Percentiles rank a stretch among this genome's conserved stretches.
phyloP scores from a whole-genome alignment of 495 filamentous ascomycete genomes.

The Xylona heveae region DNA sequence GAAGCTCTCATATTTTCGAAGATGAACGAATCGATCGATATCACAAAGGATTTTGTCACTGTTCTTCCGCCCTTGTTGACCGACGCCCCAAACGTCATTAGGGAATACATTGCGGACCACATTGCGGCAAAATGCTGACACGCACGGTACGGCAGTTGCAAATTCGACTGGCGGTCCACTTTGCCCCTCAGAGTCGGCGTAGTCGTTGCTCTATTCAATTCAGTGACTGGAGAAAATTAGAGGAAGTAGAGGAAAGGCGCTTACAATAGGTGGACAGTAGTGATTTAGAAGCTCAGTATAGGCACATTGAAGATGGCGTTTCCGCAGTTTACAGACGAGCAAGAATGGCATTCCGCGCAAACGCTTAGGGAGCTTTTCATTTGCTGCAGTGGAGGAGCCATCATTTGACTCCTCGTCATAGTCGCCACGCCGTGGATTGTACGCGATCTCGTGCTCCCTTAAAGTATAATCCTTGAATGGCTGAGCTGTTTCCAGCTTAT shows the following conservation, averaged over 20 bases:
- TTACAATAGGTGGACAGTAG: slow-evolving; percentile 48
- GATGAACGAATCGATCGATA: slow-evolving; percentile 52
- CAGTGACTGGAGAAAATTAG: too few species aligned
- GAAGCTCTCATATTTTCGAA: slow-evolving; percentile 64
- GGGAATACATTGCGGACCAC: slow-evolving; percentile 59
- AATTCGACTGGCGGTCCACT: slow-evolving; percentile 35
- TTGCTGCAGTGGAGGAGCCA: too few species aligned
- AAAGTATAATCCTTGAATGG: slow-evolving; percentile 63
- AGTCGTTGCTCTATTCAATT: not conserved
- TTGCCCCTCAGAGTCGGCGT: slow-evolving; percentile 1
- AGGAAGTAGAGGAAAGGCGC: too few species aligned
- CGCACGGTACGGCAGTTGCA: slow-evolving; percentile 42
- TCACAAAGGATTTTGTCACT: slow-evolving; percentile 33
- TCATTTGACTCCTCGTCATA: slow-evolving; percentile 6
- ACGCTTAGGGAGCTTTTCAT: slow-evolving; percentile 43
- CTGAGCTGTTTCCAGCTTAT: slow-evolving; percentile 40
- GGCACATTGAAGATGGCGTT: slow-evolving; percentile 47
- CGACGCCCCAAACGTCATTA: slow-evolving; percentile 47
- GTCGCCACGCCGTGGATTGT: slow-evolving; percentile 10
- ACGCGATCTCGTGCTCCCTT: slow-evolving; percentile 60
- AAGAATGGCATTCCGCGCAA: slow-evolving; percentile 37
- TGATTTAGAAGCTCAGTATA: slow-evolving; percentile 56
- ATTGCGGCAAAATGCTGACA: slow-evolving; percentile 79
- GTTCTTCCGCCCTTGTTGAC: slow-evolving; percentile 31
- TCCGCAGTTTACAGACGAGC: slow-evolving; percentile 47